These are phyloP conservation scores for Dittrichia graveolens DNA, from an alignment of 129 eudicot species.

Conservation along the genomic window DNA sequence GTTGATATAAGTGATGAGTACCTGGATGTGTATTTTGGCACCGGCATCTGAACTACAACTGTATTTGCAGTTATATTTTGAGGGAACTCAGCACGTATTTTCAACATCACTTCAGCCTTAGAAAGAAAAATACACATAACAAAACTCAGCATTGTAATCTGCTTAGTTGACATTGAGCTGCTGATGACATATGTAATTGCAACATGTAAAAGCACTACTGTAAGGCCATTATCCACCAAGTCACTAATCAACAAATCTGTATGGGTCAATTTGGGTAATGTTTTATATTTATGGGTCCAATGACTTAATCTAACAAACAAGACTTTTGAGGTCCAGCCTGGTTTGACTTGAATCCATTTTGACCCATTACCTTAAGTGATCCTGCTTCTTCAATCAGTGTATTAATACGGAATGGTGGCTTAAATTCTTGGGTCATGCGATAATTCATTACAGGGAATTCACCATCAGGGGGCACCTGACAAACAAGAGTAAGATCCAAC, in stretches of 20 bases:
- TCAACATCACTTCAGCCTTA: constrained; percentile 83
- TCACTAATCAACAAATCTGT: constrained; percentile 6
- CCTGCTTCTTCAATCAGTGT: constrained; percentile 93
- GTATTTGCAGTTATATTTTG: constrained; percentile 84
- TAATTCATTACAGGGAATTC: constrained; percentile 99
- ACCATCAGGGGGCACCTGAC: constrained; percentile 92
- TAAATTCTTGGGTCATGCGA: constrained; percentile 95
- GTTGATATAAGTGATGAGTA: constrained; percentile 26
- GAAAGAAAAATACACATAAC: constrained; percentile 8
- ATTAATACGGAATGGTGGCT: constrained; percentile 84
- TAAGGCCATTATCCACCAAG: constrained; percentile 4
- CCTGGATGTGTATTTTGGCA: constrained; percentile 87
- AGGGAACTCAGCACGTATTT: constrained; percentile 81
- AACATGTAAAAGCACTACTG: constrained; percentile 16
- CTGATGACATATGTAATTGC: constrained; percentile 16
- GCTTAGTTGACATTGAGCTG: background rate
- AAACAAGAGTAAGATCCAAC: constrained; percentile 14
- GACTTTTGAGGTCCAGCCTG: background rate
- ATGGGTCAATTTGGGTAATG: background rate
- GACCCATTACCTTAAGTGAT: constrained; percentile 57
- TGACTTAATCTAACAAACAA: background rate
- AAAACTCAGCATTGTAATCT: constrained; percentile 15
- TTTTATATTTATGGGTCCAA: constrained; percentile 8
- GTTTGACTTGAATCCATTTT: background rate
- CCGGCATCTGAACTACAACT: constrained; percentile 81